Evolutionary conservation across 2,329 filamentous ascomycete species (phyloP), one percentile per base, ranked within the genome.

Genomic region (Helminthosporium solani): DNA sequence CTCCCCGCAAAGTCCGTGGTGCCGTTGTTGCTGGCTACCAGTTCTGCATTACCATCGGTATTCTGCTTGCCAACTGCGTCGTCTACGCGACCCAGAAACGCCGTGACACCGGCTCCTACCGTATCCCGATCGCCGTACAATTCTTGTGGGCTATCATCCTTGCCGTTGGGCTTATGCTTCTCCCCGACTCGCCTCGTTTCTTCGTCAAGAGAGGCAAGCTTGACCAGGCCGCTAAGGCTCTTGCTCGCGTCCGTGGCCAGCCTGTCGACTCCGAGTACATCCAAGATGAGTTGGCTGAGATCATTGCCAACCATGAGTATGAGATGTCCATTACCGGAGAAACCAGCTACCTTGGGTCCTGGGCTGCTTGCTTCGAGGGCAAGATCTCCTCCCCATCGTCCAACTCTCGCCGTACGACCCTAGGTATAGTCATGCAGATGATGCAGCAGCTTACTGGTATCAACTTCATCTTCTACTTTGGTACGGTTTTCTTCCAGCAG

Each of bases 241-340:
- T 95, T 9, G 72, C 82, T 44, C 79, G 79, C 52, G 81, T 95
- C 36, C 87, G 90, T 70, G 87, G 87, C 52, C 87, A 95, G 76
- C 78, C 86, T 40, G 65, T 75, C 46, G 83, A 87, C 48, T 91
- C 87, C 15, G 83, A 89, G 58, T 90, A 83, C 72, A 86, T 95
- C 70, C 83, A 88, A 74, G 75, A 82, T 52, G 90, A 95, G 73
- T 80, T 95, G 40, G 82, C 87, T 45, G 90, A 95, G 75, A 92
- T 96, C 59, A 81, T 95, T 52, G 90, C 90, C 77, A 96, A 95
- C 79, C 83, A 95, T 73, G 88, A 90, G 75, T 94, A 94, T 67
- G 90, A 96, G 77, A 67, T 86, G 58, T 67, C 81, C 41, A 76
- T 87, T 55, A 44, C 66, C 46, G 64, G 61, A 15, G 56, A 66